These are phyloP conservation scores for Hydrangea macrophylla DNA, from an alignment of 148 eudicot genomes.

Conservation along the genomic window DNA sequence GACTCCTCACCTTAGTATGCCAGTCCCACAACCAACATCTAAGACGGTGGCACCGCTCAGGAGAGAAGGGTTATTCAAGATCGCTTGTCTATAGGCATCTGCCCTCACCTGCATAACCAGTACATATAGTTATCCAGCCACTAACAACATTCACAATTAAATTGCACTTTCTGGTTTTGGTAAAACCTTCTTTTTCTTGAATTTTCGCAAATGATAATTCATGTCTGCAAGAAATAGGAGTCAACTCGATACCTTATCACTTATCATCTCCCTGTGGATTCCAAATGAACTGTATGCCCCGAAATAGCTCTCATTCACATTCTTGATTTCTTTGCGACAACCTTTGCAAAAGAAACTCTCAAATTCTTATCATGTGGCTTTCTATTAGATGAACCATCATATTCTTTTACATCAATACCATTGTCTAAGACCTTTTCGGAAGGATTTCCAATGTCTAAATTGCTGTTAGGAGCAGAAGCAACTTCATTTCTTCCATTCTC, in stretches of 20 bases:
- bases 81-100: constrained; percentile 85
- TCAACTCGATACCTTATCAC: constrained; percentile 71
- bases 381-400: constrained; percentile 11
- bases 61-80: constrained; percentile 76
- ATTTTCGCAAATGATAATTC: not conserved
- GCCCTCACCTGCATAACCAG: constrained; percentile 63
- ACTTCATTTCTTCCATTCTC: constrained; percentile 31
- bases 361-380: constrained; percentile 20
- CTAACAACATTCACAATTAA: not conserved
- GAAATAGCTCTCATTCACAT: constrained; percentile 73
- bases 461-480: constrained; percentile 20
- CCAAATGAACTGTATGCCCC: constrained; percentile 90
- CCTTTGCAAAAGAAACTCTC: constrained; percentile 33
- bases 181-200: constrained; percentile 1
- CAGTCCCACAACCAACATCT: constrained; percentile 98
- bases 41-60: constrained; percentile 64
- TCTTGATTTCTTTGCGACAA: constrained; percentile 49
- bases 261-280: constrained; percentile 95
- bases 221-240: not conserved
- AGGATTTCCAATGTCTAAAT: constrained; percentile 8
- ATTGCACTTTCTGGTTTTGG: constrained; percentile 1
- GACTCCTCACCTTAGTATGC: constrained; percentile 74
- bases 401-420: constrained; percentile 19
- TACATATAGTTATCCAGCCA: not conserved
- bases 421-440: constrained; percentile 22